These are phyloP conservation scores for Hordeum pubiflorum DNA, from an alignment of 202 grass and related monocot genomes.

Conservation along the genomic window DNA sequence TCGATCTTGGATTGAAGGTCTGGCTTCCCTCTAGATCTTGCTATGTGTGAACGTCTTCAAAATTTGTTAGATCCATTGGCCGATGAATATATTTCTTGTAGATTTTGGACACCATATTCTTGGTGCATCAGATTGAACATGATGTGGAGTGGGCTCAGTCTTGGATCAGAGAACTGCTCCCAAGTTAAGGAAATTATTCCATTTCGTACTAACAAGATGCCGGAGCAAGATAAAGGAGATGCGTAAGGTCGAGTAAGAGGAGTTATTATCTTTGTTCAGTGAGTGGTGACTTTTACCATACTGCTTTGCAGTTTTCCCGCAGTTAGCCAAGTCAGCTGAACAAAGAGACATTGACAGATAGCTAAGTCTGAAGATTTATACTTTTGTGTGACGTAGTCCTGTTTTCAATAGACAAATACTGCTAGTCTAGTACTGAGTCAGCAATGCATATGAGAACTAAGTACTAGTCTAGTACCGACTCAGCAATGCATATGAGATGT, in stretches of 20 bases:
- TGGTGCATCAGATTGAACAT: neutral
- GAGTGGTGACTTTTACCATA: neutral
- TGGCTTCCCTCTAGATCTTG: neutral
- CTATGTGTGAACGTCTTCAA: neutral
- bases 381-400: too few species aligned
- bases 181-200: neutral
- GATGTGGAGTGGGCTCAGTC: neutral
- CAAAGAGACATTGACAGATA: neutral
- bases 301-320: neutral
- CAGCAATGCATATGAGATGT: neutral
- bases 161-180: neutral
- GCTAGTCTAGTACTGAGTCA: neutral
- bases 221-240: neutral
- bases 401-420: neutral
- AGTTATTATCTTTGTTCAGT: neutral
- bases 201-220: neutral
- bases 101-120: neutral
- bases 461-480: neutral
- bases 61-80: neutral
- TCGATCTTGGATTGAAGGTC: neutral
- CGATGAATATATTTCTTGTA: neutral
- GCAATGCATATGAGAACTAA: neutral
- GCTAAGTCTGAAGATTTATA: conserved; percentile 9
- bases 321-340: conserved; percentile 3
- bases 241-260: neutral